Evolutionary conservation across 2,329 filamentous ascomycete species (phyloP), one percentile per base, ranked within the genome.

Genomic region (Ophiobolus disseminans): DNA sequence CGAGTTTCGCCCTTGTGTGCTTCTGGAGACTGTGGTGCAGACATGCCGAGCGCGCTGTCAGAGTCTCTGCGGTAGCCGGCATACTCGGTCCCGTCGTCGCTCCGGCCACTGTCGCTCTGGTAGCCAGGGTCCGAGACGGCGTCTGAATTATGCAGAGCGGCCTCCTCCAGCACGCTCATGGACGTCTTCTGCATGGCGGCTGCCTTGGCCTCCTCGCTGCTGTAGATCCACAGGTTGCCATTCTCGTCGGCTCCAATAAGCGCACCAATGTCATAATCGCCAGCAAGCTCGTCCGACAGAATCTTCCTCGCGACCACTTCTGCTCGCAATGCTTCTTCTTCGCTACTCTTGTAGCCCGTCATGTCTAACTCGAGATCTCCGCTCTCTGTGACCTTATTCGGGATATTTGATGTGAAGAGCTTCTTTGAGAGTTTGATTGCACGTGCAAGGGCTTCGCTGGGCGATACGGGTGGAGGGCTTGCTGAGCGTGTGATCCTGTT

Each of bases 201-300:
- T 63, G 94, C 88, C 68, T 97, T 97, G 19, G 94, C 91, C 67
- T 96, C 92, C 72, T 97, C 92, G 63, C 92, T 97, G 75, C 91
- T 94, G 76, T 99, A 99, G 59, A 99, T 97, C 93, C 94, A 97
- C n/a, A 99, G 80, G 65, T 99, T 99, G 5, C 94, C 94, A 50
- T 94, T 86, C 66, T 96, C 91, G 68, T 99, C 94, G 35, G 94
- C 93, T 10, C 92, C 94, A 62, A 99, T 96, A 22, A 99, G 80
- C 2, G 93, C 88, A 5, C 94, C 94, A 62, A 99, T 96, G 69
- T 99, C 94, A 72, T 97, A 97, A 68, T 93, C 91, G 17, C 92
- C 94, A 64, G 96, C 90, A 11, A 97, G 77, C 74, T 97, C 93
- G 68, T 99, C 91, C 0, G 91, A 87, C 10, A 99, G 82, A 40